Percentiles rank a stretch among this genome's conserved stretches.
These are phyloP conservation scores for Glomus cerebriforme DNA, from an alignment of 192 early-diverging fungal genomes.

Conservation along the genomic window DNA sequence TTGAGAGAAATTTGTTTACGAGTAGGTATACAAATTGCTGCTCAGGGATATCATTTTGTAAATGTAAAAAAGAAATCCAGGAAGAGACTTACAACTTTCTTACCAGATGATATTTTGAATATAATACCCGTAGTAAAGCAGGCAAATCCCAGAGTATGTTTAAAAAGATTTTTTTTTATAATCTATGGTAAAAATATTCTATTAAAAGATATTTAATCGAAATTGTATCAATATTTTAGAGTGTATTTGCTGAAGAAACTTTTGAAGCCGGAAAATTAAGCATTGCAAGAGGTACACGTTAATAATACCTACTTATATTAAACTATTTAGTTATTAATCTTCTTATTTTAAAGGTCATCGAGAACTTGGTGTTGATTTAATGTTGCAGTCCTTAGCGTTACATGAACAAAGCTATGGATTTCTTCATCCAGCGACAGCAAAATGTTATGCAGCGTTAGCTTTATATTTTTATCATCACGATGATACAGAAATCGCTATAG, in stretches of 20 bases:
- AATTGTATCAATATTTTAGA: conserved; percentile 36
- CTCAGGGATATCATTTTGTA: conserved; percentile 72
- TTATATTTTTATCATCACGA: conserved; percentile 77
- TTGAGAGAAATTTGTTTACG: conserved; percentile 84
- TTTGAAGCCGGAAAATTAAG: conserved; percentile 83
- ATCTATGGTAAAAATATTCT: not conserved
- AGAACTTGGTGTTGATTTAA: conserved; percentile 77
- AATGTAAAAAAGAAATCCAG: conserved; percentile 52
- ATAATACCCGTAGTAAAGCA: conserved; percentile 76
- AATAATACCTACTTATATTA: not conserved
- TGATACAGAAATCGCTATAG: conserved; percentile 61
- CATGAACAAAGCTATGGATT: conserved; percentile 95
- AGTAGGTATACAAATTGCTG: conserved; percentile 83
- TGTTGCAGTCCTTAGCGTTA: conserved; percentile 79
- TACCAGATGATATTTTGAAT: conserved; percentile 70
- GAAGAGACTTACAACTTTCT: conserved; percentile 57
- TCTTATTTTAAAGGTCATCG: conserved; percentile 53
- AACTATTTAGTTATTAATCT: not conserved
- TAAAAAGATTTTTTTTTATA: not conserved
- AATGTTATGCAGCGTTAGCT: conserved; percentile 80
- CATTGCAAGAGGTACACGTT: conserved; percentile 60
- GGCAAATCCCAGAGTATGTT: conserved; percentile 52
- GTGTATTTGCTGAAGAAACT: conserved; percentile 85
- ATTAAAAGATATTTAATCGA: too few species aligned
- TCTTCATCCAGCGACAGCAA: conserved; percentile 87